These are phyloP conservation scores for Bondarzewia mesenterica DNA, from an alignment of 1,284 basidiomycete genomes.

Conservation along the genomic window DNA sequence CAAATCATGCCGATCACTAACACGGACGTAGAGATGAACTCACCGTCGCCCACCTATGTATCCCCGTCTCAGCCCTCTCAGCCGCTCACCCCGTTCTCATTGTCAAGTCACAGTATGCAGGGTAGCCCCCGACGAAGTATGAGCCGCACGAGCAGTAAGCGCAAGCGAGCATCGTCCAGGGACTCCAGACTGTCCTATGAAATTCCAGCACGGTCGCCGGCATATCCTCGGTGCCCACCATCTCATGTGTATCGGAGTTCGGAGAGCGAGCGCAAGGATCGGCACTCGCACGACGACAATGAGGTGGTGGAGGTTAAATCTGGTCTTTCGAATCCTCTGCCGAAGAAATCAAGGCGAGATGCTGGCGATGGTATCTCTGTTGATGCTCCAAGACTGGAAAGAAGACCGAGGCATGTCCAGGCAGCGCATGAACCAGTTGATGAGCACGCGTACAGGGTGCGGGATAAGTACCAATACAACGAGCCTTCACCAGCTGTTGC, in stretches of 20 bases:
- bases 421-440: neutral
- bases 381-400: neutral
- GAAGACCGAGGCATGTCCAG: neutral
- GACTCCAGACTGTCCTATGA: neutral
- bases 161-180: constrained; percentile 5
- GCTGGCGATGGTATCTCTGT: neutral
- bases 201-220: neutral
- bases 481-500: too few relatives aligned
- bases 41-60: neutral
- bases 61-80: neutral
- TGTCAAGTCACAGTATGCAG: neutral
- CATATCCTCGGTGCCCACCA: neutral
- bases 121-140: neutral
- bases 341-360: neutral
- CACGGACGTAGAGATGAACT: neutral
- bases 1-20: constrained; percentile 1
- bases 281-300: neutral
- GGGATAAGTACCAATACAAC: neutral
- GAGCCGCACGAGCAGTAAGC: constrained; percentile 5
- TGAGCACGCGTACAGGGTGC: neutral
- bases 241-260: neutral
- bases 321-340: neutral
- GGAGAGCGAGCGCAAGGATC: neutral
- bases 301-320: neutral
- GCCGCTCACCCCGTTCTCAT: constrained; percentile 2